A percentile compares a stretch with the other conserved stretches of the same genome.
These are phyloP conservation scores for Emericellopsis cladophorae DNA, from an alignment of 2,329 filamentous ascomycete genomes.

Conservation along the genomic window DNA sequence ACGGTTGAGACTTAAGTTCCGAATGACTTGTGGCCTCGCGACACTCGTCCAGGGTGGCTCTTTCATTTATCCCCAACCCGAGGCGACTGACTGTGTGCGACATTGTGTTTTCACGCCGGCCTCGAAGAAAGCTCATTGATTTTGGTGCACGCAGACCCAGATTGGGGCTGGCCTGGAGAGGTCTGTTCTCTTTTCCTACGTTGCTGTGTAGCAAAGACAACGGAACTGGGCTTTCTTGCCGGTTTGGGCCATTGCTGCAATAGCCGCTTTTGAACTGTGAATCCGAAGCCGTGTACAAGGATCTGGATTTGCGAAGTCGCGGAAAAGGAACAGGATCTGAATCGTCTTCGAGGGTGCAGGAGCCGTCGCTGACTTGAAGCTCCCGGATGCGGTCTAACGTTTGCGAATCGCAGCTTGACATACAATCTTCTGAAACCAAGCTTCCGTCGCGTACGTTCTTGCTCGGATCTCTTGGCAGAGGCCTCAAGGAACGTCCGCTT, in stretches of 20 bases:
- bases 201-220: constrained; percentile 2
- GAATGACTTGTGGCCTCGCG: constrained; percentile 19
- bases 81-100: constrained; percentile 7
- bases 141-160: constrained; percentile 29
- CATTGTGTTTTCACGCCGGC: constrained; percentile 12
- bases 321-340: constrained; percentile 33
- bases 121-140: constrained; percentile 40
- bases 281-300: constrained; percentile 31
- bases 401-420: not conserved
- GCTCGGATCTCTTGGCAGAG: not conserved
- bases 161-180: constrained; percentile 3
- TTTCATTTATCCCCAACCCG: constrained; percentile 19
- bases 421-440: not conserved
- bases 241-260: constrained; percentile 4
- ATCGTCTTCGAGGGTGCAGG: constrained; percentile 34
- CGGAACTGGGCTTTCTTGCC: constrained; percentile 3
- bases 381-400: not conserved
- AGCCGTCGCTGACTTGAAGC: constrained; percentile 11
- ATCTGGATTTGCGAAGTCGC: constrained; percentile 40
- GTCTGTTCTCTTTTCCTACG: constrained; percentile 14
- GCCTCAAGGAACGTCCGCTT: constrained; percentile 2
- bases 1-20: constrained; percentile 25
- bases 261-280: constrained; percentile 4
- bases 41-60: constrained; percentile 21
- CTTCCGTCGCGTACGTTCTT: not conserved